Conservation (phyloP, 1,284 basidiomycete genomes). For the Ceratorhiza oryzae-sativae region DNA sequence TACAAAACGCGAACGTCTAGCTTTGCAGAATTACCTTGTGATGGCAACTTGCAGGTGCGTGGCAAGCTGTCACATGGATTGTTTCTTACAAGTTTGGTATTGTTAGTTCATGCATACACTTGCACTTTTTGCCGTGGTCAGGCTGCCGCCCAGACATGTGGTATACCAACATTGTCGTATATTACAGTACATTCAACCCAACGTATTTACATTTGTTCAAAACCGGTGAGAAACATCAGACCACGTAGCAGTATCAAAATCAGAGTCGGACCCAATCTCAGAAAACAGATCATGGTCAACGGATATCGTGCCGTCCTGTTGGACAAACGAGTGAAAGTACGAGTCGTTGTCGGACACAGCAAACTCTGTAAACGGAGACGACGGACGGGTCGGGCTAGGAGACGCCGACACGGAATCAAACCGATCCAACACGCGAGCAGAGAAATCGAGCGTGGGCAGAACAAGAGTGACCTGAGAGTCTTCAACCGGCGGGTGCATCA, state of each 20-base stretch:
- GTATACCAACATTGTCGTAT: constrained; percentile 1
- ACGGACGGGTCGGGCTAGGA: constrained; percentile 16
- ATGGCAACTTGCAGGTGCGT: too few relatives aligned
- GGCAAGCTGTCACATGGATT: neutral
- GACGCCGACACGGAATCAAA: constrained; percentile 7
- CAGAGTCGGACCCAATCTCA: constrained; percentile 25
- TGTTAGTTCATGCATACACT: neutral
- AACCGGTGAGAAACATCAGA: constrained; percentile 28
- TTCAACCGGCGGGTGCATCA: neutral
- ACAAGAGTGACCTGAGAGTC: constrained; percentile 21
- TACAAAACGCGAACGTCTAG: too few relatives aligned
- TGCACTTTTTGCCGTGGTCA: too few relatives aligned
- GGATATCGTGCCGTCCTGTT: constrained; percentile 15
- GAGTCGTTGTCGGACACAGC: constrained; percentile 16
- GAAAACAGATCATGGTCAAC: constrained; percentile 17
- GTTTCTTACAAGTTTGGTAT: neutral
- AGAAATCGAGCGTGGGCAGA: constrained; percentile 36
- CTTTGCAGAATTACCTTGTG: too few relatives aligned
- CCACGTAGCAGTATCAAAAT: constrained; percentile 33
- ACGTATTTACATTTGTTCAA: constrained; percentile 13
- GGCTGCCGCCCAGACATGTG: too few relatives aligned
- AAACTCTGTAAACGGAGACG: constrained; percentile 28
- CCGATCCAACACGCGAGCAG: constrained; percentile 8
- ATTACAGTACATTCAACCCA: neutral
- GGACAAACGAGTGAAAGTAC: constrained; percentile 30